Percentiles rank a stretch among this genome's conserved stretches.
Evolutionary conservation across 2,329 filamentous ascomycete species (phyloP).

Genomic region (Alternaria postmessia): DNA sequence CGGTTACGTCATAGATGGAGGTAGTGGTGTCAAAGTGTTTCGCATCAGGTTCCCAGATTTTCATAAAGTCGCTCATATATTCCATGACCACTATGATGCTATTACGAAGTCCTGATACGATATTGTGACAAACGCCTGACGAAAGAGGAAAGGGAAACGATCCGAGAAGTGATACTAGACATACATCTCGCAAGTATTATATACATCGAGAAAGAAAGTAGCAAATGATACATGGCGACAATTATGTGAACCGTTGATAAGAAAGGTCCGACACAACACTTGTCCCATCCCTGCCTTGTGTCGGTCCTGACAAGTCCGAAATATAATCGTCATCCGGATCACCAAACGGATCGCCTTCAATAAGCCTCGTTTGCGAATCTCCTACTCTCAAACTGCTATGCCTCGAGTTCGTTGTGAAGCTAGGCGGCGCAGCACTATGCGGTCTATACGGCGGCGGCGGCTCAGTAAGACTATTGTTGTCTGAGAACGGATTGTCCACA

Average conservation of each 20-base stretch:
- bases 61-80: background rate
- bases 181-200: conserved; percentile 12
- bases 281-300: conserved; percentile 28
- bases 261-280: conserved; percentile 45
- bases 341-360: conserved; percentile 45
- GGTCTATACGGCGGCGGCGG: conserved; percentile 50
- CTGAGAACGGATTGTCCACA: conserved; percentile 41
- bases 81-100: background rate
- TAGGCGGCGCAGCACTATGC: conserved; percentile 39
- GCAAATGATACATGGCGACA: background rate
- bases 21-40: background rate
- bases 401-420: conserved; percentile 40
- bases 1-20: conserved; percentile 21
- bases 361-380: conserved; percentile 34
- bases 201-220: conserved; percentile 13
- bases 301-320: conserved; percentile 39
- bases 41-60: background rate
- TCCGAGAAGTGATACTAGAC: background rate
- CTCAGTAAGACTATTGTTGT: conserved; percentile 39
- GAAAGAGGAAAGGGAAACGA: background rate
- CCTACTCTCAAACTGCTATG: conserved; percentile 43
- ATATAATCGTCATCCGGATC: conserved; percentile 44
- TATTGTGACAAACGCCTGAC: background rate
- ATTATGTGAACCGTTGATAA: conserved; percentile 29
- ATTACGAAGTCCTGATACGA: background rate